phyloP scores from a whole-genome alignment of 2,329 filamentous ascomycete species.

The Zasmidium cellare region DNA sequence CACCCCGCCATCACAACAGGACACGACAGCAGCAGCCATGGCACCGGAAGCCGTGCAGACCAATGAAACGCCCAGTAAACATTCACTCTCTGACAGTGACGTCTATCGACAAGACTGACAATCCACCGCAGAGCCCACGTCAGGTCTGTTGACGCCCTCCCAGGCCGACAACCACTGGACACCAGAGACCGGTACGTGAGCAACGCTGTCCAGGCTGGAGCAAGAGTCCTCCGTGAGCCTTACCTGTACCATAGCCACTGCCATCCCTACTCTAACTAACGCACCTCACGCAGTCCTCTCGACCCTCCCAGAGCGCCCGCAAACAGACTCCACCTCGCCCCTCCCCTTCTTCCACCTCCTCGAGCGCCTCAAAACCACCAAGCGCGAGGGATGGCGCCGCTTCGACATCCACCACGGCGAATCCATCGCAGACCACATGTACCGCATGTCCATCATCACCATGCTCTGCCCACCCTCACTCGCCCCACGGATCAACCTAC shows the following conservation, averaged over 20 bases:
- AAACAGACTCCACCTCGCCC: conserved; percentile 66
- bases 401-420: conserved; percentile 78
- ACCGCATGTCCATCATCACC: conserved; percentile 95
- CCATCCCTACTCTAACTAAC: conserved; percentile 4
- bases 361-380: conserved; percentile 91
- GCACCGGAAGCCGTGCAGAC: conserved; percentile 41
- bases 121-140: conserved; percentile 31
- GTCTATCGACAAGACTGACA: background rate
- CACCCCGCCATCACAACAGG: background rate
- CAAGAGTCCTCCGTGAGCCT: conserved; percentile 18
- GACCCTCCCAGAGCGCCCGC: conserved; percentile 61
- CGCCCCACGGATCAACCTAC: conserved; percentile 69
- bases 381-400: conserved; percentile 91
- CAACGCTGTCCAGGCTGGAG: background rate
- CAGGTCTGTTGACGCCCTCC: conserved; percentile 36
- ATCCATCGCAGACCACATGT: conserved; percentile 96
- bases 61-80: conserved; percentile 39
- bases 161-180: conserved; percentile 40
- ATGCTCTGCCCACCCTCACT: conserved; percentile 83
- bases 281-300: conserved; percentile 57
- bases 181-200: conserved; percentile 47
- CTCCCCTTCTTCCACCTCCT: conserved; percentile 93
- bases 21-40: conserved; percentile 13
- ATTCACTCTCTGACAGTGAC: background rate
- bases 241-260: conserved; percentile 1